These are phyloP conservation scores for Boletus smithii DNA, from an alignment of 1,284 basidiomycete genomes.

Conservation along the genomic window DNA sequence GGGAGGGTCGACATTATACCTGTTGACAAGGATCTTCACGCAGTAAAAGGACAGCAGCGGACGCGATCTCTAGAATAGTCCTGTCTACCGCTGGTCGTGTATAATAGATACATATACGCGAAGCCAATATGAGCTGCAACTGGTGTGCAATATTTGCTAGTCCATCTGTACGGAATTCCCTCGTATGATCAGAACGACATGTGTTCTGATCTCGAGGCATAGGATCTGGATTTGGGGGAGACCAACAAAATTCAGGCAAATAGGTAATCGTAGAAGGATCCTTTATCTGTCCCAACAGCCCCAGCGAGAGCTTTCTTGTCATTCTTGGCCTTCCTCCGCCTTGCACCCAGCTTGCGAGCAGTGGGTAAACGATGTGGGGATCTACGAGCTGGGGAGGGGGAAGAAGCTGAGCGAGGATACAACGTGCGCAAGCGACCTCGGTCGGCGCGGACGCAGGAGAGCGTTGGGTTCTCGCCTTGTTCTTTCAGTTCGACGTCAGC, in stretches of 20 bases:
- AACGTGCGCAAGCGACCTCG: conserved; percentile 15
- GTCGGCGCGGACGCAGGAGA: conserved; percentile 19
- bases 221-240: no score
- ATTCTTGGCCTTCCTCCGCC: conserved; percentile 18
- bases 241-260: conserved; percentile 31
- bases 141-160: no score
- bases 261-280: conserved; percentile 41
- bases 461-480: not conserved
- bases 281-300: conserved; percentile 9
- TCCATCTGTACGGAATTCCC: no score
- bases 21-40: conserved; percentile 59
- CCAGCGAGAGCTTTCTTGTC: conserved; percentile 18
- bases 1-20: conserved; percentile 60
- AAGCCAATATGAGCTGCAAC: not conserved
- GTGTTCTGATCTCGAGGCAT: no score
- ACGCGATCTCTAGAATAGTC: not conserved
- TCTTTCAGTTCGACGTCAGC: not conserved
- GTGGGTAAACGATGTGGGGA: conserved; percentile 20
- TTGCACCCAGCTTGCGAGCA: conserved; percentile 13
- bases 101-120: conserved; percentile 2
- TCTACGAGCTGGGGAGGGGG: conserved; percentile 40
- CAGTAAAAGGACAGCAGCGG: conserved; percentile 37
- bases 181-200: no score
- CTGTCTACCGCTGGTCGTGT: conserved; percentile 5
- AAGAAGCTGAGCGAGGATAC: conserved; percentile 38